Percentiles rank a stretch among this genome's conserved stretches.
These are phyloP conservation scores for Hypholoma sublateritium DNA, from an alignment of 768 basidiomycete genomes.

Conservation along the genomic window DNA sequence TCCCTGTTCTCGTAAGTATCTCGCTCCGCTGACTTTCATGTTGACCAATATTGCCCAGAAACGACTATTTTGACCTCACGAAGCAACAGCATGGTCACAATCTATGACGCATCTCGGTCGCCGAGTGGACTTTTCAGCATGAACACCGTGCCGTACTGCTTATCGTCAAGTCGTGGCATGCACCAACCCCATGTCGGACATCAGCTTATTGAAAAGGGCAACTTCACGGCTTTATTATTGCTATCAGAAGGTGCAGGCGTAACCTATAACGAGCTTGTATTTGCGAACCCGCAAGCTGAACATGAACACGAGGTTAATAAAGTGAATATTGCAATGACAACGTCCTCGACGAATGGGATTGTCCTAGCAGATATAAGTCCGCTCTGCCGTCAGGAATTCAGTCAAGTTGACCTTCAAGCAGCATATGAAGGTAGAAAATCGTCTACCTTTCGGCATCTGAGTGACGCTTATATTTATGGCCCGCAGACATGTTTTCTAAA, in stretches of 20 bases:
- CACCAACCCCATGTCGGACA: constrained; percentile 29
- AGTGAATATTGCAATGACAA: constrained; percentile 21
- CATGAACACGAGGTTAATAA: constrained; percentile 29
- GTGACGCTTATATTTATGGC: constrained; percentile 24
- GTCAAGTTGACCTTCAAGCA: constrained; percentile 46
- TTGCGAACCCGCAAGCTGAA: constrained; percentile 13
- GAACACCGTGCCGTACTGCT: constrained; percentile 41
- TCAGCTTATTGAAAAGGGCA: constrained; percentile 31
- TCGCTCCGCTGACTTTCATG: not conserved
- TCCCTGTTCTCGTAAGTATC: constrained; percentile 5
- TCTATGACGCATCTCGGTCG: constrained; percentile 60
- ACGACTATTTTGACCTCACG: constrained; percentile 51
- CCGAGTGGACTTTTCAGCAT: constrained; percentile 42
- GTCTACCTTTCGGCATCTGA: constrained; percentile 2
- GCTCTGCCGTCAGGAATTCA: constrained; percentile 43
- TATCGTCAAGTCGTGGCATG: constrained; percentile 30
- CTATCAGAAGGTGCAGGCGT: constrained; percentile 50
- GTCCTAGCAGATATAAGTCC: constrained; percentile 39
- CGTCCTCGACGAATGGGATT: constrained; percentile 1
- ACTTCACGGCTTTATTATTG: constrained; percentile 39
- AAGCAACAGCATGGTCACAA: constrained; percentile 54
- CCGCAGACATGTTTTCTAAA: constrained; percentile 31
- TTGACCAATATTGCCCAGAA: constrained; percentile 8
- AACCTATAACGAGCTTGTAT: constrained; percentile 38
- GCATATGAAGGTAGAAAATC: constrained; percentile 54